These are phyloP conservation scores for Mycosarcoma mackinlayi DNA, from an alignment of 1,284 basidiomycete species.

Conservation along the genomic window DNA sequence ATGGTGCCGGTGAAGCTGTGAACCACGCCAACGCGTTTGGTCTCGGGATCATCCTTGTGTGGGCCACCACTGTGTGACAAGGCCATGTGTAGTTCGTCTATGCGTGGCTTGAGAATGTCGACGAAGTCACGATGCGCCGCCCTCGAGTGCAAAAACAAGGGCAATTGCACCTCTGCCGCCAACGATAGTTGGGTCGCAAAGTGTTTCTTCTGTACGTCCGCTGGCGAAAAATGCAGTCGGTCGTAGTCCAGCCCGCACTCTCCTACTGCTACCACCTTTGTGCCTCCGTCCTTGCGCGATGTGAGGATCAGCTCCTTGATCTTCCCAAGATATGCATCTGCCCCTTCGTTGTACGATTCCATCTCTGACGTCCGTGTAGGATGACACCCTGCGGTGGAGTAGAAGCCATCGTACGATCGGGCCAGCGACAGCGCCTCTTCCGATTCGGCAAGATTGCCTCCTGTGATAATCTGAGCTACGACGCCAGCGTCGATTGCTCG, in stretches of 20 bases:
- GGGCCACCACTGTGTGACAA: neutral
- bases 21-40: conserved; percentile 73
- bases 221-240: conserved; percentile 77
- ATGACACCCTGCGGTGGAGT: conserved; percentile 85
- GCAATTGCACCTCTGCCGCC: conserved; percentile 79
- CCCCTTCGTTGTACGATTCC: conserved; percentile 73
- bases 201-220: conserved; percentile 76
- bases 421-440: conserved; percentile 76
- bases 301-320: conserved; percentile 58
- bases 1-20: conserved; percentile 85
- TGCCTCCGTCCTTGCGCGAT: neutral
- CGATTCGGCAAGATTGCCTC: conserved; percentile 79
- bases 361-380: conserved; percentile 85
- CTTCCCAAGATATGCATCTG: conserved; percentile 76
- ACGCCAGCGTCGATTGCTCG: conserved; percentile 78
- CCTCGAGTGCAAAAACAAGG: conserved; percentile 86
- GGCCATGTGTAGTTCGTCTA: conserved; percentile 20
- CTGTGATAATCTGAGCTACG: conserved; percentile 82
- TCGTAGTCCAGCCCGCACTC: conserved; percentile 93
- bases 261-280: conserved; percentile 75
- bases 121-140: conserved; percentile 76
- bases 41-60: conserved; percentile 14
- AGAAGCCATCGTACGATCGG: conserved; percentile 74
- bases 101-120: conserved; percentile 71
- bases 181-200: conserved; percentile 80